Evolutionary conservation across 106 monocot species (phyloP).

Genomic region (Acorus calamus): DNA sequence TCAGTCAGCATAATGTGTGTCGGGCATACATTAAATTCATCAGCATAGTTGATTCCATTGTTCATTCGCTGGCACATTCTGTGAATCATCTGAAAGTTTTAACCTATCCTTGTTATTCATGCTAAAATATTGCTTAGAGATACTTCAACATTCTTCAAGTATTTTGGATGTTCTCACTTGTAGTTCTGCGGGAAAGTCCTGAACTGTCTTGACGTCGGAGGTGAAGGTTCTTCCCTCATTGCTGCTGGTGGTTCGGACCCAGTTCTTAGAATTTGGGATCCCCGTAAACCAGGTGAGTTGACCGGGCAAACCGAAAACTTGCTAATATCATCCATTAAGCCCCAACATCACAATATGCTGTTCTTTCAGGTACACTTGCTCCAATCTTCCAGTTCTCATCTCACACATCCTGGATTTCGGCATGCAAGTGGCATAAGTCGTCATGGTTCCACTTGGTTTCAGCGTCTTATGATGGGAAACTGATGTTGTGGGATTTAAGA

Average conservation of each 20-base stretch:
- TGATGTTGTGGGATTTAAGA: constrained; percentile 98
- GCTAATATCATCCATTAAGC: no score
- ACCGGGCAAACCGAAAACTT: no score
- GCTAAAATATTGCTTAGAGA: neutral
- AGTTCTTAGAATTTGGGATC: constrained; percentile 89
- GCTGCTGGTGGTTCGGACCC: constrained; percentile 91
- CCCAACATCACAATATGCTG: no score
- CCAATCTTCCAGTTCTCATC: constrained; percentile 87
- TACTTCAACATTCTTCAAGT: neutral
- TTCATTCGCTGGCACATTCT: no score
- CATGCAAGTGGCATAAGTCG: constrained; percentile 79
- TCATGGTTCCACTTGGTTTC: constrained; percentile 89
- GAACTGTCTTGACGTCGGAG: constrained; percentile 91
- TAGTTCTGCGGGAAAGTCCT: constrained; percentile 74
- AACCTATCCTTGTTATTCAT: no score
- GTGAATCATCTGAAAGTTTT: no score
- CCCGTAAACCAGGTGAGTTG: constrained; percentile 73
- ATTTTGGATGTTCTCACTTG: neutral
- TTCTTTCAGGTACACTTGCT: constrained; percentile 47
- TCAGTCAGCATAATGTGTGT: no score
- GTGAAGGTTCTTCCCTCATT: constrained; percentile 77
- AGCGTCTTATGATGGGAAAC: constrained; percentile 89
- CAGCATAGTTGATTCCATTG: no score
- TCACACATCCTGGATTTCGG: constrained; percentile 76
- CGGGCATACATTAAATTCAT: no score